Conservation (phyloP, 495 filamentous ascomycete species). For the Lasiosphaeria ovina region DNA sequence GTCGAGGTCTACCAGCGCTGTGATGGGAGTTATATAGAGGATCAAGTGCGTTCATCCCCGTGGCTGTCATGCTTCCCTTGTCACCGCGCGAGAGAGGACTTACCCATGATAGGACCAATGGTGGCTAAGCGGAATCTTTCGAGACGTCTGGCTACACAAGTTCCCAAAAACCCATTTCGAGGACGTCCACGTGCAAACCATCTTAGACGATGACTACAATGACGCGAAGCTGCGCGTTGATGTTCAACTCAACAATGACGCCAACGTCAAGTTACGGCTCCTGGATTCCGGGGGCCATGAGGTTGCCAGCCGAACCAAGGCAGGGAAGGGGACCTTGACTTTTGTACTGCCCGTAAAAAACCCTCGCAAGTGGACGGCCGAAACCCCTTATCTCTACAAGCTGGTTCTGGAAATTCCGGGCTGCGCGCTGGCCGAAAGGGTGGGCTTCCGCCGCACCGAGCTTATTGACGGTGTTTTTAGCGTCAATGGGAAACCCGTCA, state of each 20-base stretch:
- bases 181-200: conserved; percentile 57
- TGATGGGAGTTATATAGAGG: conserved; percentile 67
- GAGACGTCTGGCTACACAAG: conserved; percentile 64
- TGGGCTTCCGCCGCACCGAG: conserved; percentile 62
- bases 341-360: conserved; percentile 39
- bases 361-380: conserved; percentile 66
- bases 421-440: conserved; percentile 47
- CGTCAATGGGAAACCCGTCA: conserved; percentile 60
- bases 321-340: conserved; percentile 13
- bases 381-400: conserved; percentile 62
- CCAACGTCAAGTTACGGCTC: conserved; percentile 34
- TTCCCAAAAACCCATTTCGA: conserved; percentile 58
- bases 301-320: conserved; percentile 21
- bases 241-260: conserved; percentile 35
- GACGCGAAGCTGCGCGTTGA: conserved; percentile 54
- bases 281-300: conserved; percentile 31
- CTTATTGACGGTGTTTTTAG: conserved; percentile 55
- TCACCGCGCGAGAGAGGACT: neutral
- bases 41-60: conserved; percentile 42
- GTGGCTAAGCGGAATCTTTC: conserved; percentile 66
- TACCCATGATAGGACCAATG: conserved; percentile 43
- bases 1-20: conserved; percentile 68
- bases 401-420: conserved; percentile 40
- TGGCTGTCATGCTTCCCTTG: too few relatives aligned
- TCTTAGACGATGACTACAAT: conserved; percentile 54